Conservation (phyloP, 2,329 filamentous ascomycete genomes). For the Myriangium duriaei region DNA sequence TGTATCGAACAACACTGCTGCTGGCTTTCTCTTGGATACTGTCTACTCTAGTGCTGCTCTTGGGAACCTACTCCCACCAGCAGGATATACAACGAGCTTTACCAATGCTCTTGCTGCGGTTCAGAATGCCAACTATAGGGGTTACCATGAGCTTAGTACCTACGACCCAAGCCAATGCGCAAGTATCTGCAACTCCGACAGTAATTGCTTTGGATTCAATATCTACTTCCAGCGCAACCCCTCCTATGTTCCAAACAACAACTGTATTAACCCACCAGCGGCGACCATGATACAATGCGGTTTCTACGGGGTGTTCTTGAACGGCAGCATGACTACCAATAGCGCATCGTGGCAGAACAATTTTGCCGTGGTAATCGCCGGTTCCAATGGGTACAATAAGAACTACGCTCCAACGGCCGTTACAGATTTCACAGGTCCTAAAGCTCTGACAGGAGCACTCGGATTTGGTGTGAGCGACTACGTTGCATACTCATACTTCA, state of each 20-base stretch:
- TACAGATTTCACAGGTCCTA: conserved; percentile 10
- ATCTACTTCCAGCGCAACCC: conserved; percentile 12
- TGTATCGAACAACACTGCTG: conserved; percentile 10
- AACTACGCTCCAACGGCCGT: conserved; percentile 11
- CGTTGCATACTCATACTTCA: no score
- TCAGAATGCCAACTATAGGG: conserved; percentile 11
- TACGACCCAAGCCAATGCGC: conserved; percentile 9
- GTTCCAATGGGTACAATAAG: conserved; percentile 11
- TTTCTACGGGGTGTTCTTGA: conserved; percentile 8
- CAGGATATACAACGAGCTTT: conserved; percentile 12
- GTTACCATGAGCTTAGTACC: conserved; percentile 2
- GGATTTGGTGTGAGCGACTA: no score
- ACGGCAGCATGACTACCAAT: conserved; percentile 16
- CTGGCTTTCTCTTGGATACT: conserved; percentile 11
- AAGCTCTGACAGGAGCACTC: conserved; percentile 9
- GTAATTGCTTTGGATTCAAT: conserved; percentile 10
- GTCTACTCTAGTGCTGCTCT: conserved; percentile 7
- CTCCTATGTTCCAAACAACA: conserved; percentile 11
- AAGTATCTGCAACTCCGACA: conserved; percentile 4
- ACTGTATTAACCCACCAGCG: conserved; percentile 7
- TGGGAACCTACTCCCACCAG: conserved; percentile 9
- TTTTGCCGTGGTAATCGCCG: conserved; percentile 20
- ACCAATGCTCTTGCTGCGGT: conserved; percentile 7
- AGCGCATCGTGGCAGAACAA: conserved; percentile 16
- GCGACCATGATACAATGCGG: conserved; percentile 6